Base-by-base conservation (phyloP, 805 yeast species). In the Kazachstania martiniae region DNA sequence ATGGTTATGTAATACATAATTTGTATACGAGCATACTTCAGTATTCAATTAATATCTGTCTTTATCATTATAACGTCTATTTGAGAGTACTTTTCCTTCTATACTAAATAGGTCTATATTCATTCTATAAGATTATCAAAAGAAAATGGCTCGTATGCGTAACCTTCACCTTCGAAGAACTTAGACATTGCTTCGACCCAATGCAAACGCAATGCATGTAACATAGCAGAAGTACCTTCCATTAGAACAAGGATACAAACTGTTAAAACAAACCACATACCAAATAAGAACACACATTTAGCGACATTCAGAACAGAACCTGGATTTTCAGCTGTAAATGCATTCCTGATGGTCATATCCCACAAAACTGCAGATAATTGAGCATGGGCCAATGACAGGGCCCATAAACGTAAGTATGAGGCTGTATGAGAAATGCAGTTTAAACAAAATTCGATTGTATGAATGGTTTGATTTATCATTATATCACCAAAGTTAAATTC, bases 111-210 rank as follows among this genome's bases (percentile, higher is more conserved):
- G n/a, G 22, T 19, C 8, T 8, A 19, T 8, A 10, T 19, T 31
- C 25, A 14, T 14, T 34, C 37, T 14, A 34, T 26, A 9, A 34
- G 12, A 10, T 18, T 18, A 12, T 59, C 54, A 40, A 89, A 86
- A 4, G 78, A 70, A 53, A 85, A 91, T n/a, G 98, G 97, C 43
- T 72, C 77, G 54, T 83, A 91, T 5, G 87, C 74, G 44, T 74
- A 67, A 39, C 99, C 99, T 58, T 89, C 97, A 56, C 99, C 99
- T 53, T 82, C 91, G 51, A 87, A 91, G 63, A 80, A 93, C 65
- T 91, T 91, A 40, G 95, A 85, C 99, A 91, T 91, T 18, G 95
- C 79, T 64, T 91, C 99, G 41, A 91, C 98, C 99, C 99, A 91
- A 58, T 91, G 98, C 53, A 91, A 71, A 68, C 99, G 83, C 53